Base-by-base conservation (phyloP, 2,329 filamentous ascomycete genomes). In the Teratosphaeriaceae sp. region DNA sequence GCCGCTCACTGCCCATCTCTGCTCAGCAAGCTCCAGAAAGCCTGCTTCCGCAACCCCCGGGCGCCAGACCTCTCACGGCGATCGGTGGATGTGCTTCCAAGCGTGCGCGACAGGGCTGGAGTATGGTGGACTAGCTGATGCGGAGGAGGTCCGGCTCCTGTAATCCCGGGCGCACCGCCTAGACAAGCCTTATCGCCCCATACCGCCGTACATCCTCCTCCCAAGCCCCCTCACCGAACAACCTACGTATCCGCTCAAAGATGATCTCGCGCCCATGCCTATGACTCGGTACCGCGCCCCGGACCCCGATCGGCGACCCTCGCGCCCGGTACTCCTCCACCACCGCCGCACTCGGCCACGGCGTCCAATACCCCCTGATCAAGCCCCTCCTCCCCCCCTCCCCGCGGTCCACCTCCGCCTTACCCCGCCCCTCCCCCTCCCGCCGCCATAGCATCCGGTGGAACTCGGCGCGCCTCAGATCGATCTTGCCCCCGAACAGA, bases 401-500 rank as follows among this genome's bases (percentile, higher is more conserved):
- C 11, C 19, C 7, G 9, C 11, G n/a, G n/a, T n/a, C n/a, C 9
- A 19, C 24, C 22, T 15, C 12, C 11, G 5, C 22, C 22, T 7
- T 29, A 9, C 13, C 19, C 22, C 5, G 15, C 37, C 5, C n/a
- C 20, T 6, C 16, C 15, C 8, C 22, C 11, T 4, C 26, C 26
- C 8, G 37, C 37, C 8, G 23, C 19, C 3, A 12, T 12, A 6
- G 22, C 22, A 23, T n/a, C n/a, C n/a, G n/a, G n/a, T 27, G 15
- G 26, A 40, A 40, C 12, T 22, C 27, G 16, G 8, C 18, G 13
- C 38, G 24, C 26, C 22, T 16, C 9, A 40, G 27, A 33, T 40
- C 21, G 18, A 40, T 29, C 23, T 43, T 37, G 15, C 40, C 40
- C 5, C 40, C 33, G 15, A 43, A 43, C 9, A 43, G 31, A 20